Evolutionary conservation across 2,329 filamentous ascomycete species (phyloP), one percentile per base, ranked within the genome.

Genomic region (Colletotrichum chlorophyti): DNA sequence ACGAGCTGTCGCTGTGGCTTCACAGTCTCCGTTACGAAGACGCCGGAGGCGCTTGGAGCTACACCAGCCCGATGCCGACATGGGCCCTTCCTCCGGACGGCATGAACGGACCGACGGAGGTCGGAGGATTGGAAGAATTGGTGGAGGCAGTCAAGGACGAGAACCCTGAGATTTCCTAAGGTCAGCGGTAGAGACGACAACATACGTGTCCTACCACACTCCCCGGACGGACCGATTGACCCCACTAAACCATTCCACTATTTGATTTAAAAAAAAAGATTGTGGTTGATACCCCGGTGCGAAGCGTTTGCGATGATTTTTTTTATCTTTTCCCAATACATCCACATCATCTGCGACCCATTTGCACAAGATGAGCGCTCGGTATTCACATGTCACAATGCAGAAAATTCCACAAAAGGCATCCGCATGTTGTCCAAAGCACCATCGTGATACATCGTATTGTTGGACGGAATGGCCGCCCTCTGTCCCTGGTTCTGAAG

Each of bases 11-110:
- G 1, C 89, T 99, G 35, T 99, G 94, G 83, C 81, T 99, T 61
- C 95, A 99, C 77, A 96, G 94, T 55, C 85, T 93, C 60, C 87
- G 91, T 41, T 99, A 99, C 72, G 89, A 94, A 65, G 93, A 94
- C 71, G 84, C 87, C 23, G 86, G 87, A 23, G 94, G 93, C 4
- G 81, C 81, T 50, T 99, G 95, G 95, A 87, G 87, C 50, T 98
- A 97, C 72, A 85, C 89, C 68, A 97, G 93, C 64, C 84, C 87
- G 21, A 79, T 97, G 70, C 95, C 95, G 1, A 78, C 79, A 17
- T 99, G 95, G 95, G 94, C 93, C 14, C 73, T 96, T 53, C 93
- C 94, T 6, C 93, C 93, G 0, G 76, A 81, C 12, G 91, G 90
- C 1, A 78, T 83, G 68, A 84, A 84, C 41, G 93, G 93, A 0